phyloP scores from a whole-genome alignment of 345 rosid genomes.

The Citropsis articulata region DNA sequence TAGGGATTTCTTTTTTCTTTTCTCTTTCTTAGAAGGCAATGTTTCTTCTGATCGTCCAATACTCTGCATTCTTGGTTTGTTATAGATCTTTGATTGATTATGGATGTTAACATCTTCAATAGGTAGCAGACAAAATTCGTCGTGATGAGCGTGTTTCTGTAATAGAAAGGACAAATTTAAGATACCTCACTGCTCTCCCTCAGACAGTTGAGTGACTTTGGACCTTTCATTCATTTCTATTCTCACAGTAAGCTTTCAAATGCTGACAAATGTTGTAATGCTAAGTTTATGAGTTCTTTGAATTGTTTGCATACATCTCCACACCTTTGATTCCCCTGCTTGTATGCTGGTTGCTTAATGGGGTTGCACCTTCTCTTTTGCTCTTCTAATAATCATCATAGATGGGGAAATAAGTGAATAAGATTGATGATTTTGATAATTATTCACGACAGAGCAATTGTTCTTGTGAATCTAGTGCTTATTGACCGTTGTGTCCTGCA shows the following conservation, averaged over 20 bases:
- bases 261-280: not conserved
- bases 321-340: no score
- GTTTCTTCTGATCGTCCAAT: not conserved
- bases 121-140: slow-evolving; percentile 94
- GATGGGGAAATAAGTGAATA: not conserved
- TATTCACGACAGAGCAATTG: not conserved
- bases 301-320: no score
- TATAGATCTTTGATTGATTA: slow-evolving; percentile 8
- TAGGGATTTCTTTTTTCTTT: not conserved
- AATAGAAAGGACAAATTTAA: slow-evolving; percentile 81
- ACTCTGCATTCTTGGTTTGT: not conserved
- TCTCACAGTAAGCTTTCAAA: slow-evolving; percentile 54
- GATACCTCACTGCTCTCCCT: slow-evolving; percentile 82
- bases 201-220: slow-evolving; percentile 88
- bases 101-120: slow-evolving; percentile 16
- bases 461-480: not conserved
- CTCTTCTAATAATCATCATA: no score
- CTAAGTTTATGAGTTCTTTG: no score
- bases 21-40: not conserved
- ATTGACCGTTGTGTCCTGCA: not conserved
- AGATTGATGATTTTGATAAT: not conserved
- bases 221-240: slow-evolving; percentile 96
- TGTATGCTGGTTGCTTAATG: no score
- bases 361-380: no score
- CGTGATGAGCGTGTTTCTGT: slow-evolving; percentile 68